phyloP scores from a whole-genome alignment of 202 grass and related monocot genomes.

The Zizania palustris region DNA sequence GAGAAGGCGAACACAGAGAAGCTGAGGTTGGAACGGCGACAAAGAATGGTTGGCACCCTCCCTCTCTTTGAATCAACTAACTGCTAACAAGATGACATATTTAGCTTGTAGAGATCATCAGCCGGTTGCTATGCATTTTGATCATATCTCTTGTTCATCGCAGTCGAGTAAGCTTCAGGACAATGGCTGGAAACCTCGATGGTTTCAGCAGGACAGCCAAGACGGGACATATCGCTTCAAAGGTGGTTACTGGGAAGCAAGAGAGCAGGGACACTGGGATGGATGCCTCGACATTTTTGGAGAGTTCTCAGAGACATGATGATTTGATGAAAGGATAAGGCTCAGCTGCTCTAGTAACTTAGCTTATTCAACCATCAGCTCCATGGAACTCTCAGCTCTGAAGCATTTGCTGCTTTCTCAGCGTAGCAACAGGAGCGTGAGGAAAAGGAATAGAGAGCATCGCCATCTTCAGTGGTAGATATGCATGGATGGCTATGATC shows the following conservation, averaged over 20 bases:
- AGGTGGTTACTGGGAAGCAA: constrained; percentile 83
- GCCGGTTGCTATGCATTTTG: not conserved
- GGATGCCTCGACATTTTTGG: constrained; percentile 70
- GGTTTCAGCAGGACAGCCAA: constrained; percentile 49
- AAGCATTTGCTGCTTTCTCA: constrained; percentile 8
- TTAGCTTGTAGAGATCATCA: not conserved
- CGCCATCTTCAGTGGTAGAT: constrained; percentile 26
- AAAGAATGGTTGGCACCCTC: constrained; percentile 86
- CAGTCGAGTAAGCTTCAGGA: constrained; percentile 77
- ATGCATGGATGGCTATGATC: constrained; percentile 17
- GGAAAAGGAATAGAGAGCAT: constrained; percentile 9
- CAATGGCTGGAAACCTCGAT: constrained; percentile 65
- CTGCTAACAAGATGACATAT: not conserved
- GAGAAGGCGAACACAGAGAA: constrained; percentile 85
- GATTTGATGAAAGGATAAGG: not conserved
- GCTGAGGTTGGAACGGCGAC: constrained; percentile 72
- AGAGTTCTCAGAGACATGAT: constrained; percentile 49
- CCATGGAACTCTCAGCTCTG: not conserved
- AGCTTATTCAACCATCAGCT: not conserved
- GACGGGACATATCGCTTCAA: constrained; percentile 51
- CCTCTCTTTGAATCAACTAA: not conserved
- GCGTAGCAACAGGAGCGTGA: not conserved
- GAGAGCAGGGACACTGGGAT: constrained; percentile 56
- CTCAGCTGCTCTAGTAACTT: not conserved
- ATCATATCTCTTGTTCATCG: not conserved